Conservation (phyloP, 164 flowering plant species). For the Taxillus chinensis region DNA sequence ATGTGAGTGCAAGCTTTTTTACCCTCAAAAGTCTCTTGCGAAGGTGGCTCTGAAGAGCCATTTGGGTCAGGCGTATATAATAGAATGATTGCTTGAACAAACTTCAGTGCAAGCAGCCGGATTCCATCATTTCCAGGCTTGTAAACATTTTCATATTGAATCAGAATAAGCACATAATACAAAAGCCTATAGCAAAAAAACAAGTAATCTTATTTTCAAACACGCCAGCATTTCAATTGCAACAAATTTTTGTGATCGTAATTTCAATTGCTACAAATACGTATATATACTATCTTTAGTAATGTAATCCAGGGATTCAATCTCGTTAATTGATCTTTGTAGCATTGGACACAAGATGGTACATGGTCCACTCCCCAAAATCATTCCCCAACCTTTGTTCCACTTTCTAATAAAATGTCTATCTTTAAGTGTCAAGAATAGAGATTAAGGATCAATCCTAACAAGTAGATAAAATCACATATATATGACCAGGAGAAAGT, state of each 20-base stretch:
- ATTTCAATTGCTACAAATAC: not conserved
- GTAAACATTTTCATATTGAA: slow-evolving; percentile 7
- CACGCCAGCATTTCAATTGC: not conserved
- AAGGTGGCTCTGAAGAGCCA: slow-evolving; percentile 57
- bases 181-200: not conserved
- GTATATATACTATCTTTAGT: not conserved
- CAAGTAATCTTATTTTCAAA: not conserved
- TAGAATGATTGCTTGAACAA: slow-evolving; percentile 70
- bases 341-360: no score
- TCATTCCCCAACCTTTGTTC: no score
- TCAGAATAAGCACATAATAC: slow-evolving; percentile 12
- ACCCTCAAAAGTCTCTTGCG: slow-evolving; percentile 46
- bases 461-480: no score
- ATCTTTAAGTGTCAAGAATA: no score
- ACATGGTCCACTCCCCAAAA: no score
- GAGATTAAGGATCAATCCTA: no score
- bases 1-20: slow-evolving; percentile 4
- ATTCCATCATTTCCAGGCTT: slow-evolving; percentile 72
- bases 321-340: not conserved
- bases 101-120: slow-evolving; percentile 65
- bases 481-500: no score
- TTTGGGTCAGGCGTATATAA: slow-evolving; percentile 92
- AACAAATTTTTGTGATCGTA: not conserved
- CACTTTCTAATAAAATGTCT: no score
- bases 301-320: not conserved